Base-by-base conservation (phyloP, 2,329 filamentous ascomycete species). In the Hypoxylon sp. region DNA sequence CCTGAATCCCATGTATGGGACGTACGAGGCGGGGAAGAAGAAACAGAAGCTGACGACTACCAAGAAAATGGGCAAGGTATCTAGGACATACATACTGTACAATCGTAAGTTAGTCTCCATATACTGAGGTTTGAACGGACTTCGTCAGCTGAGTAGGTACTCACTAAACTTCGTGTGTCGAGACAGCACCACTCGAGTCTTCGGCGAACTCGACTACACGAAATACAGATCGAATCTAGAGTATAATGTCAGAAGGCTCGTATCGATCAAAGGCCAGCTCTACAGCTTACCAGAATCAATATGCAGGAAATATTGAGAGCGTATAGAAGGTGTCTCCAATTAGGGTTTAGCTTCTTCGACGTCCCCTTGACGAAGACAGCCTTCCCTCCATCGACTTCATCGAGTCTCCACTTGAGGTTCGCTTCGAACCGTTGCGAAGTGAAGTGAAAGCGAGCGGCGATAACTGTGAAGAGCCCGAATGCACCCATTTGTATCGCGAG, bases 381-480 rank as follows among this genome's bases (percentile, higher is more conserved):
- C 55, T 84, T 85, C 55, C 73, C 66, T 48, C 75, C 58, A 33
- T 75, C 59, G 32, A 69, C 64, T 56, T 72, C 44, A 44, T 67
- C 67, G 33, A 77, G 69, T 22, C 76, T 71, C 59, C 77, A 66
- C 16, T 73, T 65, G 7, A 78, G 71, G 9, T 65, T 64, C 5
- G 69, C 65, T 4, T 68, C 68, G 67, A 81, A 82, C 22, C 71
- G 72, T 58, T 75, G 78, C 1, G 80, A 81, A 3, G 78, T 80
- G 55, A 83, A 82, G 65, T 83, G 80, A 68, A 84, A 84, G 5
- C 82, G 78, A 2, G 78, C 73, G 0, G 82, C 81, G 4, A 82
- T 73, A 24, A 84, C 58, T 3, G 76, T 77, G 58, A 84, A 84
- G 2, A 84, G 72, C 0, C 82, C 81, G 61, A 84, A 84, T 1